These are phyloP conservation scores for Serendipita sp. DNA, from an alignment of 1,284 basidiomycete genomes.

Conservation along the genomic window DNA sequence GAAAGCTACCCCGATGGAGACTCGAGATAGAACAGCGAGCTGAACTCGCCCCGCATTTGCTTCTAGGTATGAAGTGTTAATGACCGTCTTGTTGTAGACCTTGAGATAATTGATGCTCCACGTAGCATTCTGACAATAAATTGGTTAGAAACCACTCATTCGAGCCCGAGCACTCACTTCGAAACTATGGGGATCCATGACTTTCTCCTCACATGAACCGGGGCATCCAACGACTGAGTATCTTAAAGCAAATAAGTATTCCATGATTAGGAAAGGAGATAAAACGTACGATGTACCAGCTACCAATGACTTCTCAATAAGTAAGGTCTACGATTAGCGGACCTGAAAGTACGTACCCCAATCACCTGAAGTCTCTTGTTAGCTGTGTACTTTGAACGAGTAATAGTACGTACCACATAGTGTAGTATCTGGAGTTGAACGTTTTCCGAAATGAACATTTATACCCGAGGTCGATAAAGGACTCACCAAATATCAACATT, in stretches of 20 bases:
- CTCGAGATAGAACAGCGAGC: neutral
- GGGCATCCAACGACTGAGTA: constrained; percentile 40
- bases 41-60: neutral
- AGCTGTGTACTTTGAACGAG: neutral
- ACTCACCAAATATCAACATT: constrained; percentile 37
- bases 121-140: neutral
- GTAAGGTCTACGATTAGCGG: neutral
- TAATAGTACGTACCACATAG: neutral
- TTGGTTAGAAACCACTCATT: neutral
- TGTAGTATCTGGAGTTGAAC: neutral
- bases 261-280: neutral
- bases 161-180: constrained; percentile 14
- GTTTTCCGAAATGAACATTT: neutral
- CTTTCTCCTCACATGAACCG: constrained; percentile 48
- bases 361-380: constrained; percentile 36
- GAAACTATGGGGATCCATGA: constrained; percentile 51
- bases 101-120: constrained; percentile 2
- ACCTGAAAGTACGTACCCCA: constrained; percentile 70
- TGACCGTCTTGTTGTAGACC: constrained; percentile 3
- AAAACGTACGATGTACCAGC: neutral
- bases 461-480: neutral
- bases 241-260: neutral
- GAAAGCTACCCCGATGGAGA: neutral
- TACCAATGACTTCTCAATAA: neutral
- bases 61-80: neutral